Evolutionary conservation across 495 filamentous ascomycete genomes (phyloP), one percentile per base, ranked within the genome.

Genomic region (Penicillium atrosanguineum): DNA sequence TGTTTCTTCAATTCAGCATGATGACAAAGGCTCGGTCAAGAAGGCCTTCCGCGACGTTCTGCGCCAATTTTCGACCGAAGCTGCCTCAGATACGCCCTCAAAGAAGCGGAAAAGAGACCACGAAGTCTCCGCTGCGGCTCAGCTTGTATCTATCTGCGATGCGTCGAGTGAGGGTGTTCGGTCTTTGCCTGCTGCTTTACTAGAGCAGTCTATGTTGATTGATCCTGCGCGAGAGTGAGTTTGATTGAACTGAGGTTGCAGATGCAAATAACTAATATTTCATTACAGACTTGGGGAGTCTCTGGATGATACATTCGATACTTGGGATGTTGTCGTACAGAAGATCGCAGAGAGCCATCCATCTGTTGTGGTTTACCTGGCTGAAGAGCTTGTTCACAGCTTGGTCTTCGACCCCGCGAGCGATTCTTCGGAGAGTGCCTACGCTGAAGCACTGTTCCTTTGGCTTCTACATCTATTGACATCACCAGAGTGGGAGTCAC

Each of bases 381-480:
- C 62, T 1, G 75, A 75, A 53, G 68, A 67, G 31, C 53, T 76
- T 63, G 64, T 65, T 9, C 59, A 75, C 48, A 55, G 56, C 7
- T 34, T 78, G 25, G 63, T 60, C 3, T 70, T 72, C 29, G 46
- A 62, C 8, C 20, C 44, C 12, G 40, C 50, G 9, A 25, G 46
- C 14, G 48, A 67, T 26, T 42, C 54, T 11, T 57, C 62, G 12
- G 46, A 37, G 9, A 59, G 69, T 55, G 44, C 68, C 5, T 37
- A 40, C 26, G 53, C 60, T 15, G 69, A 76, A 53, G 69, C 62
- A 3, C 41, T 69, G 7, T 78, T 64, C 44, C 52, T 69, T 28
- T 78, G 75, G 75, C 57, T 78, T 48, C 68, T 64, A 38, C 72
- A 78, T 55, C 62, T 78, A 6, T 52, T 73, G 20, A 59, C 56